Conservation (phyloP, 371 early-diverging fungal genomes). For the Rhizopus stolonifer region DNA sequence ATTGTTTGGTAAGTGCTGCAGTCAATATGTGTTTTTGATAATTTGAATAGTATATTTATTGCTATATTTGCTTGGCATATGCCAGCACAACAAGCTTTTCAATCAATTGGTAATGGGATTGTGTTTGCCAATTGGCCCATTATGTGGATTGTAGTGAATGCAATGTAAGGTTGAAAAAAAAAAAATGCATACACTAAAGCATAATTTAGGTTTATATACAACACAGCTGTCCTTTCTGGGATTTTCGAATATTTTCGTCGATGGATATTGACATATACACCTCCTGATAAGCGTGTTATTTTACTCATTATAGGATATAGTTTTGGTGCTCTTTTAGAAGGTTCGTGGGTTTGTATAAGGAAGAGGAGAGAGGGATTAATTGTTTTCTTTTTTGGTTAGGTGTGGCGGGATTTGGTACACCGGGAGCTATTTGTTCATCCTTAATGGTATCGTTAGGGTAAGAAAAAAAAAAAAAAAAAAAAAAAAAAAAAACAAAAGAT, state of each 20-base stretch:
- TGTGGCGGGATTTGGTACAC: constrained; percentile 54
- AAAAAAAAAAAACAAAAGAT: not conserved
- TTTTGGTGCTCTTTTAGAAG: constrained; percentile 52
- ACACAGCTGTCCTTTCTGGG: constrained; percentile 42
- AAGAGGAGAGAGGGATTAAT: not conserved
- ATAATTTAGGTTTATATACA: constrained; percentile 41
- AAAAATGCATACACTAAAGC: not conserved
- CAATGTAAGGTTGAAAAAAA: constrained; percentile 27
- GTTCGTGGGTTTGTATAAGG: constrained; percentile 10
- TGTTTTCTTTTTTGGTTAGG: constrained; percentile 14
- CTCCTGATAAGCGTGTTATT: constrained; percentile 44
- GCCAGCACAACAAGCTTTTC: constrained; percentile 50
- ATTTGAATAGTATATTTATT: constrained; percentile 41
- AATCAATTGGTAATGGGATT: constrained; percentile 42
- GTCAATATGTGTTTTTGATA: not conserved
- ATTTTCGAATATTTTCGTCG: constrained; percentile 48
- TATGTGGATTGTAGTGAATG: constrained; percentile 58
- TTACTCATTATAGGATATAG: constrained; percentile 44
- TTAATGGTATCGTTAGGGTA: constrained; percentile 52
- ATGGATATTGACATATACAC: constrained; percentile 50
- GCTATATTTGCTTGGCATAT: constrained; percentile 57
- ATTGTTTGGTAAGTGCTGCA: constrained; percentile 30
- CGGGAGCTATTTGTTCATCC: constrained; percentile 54
- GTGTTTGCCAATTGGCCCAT: constrained; percentile 56
- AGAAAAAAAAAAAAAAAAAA: not conserved